A percentile compares a stretch with the other conserved stretches of the same genome.
Evolutionary conservation across 176 grass and related monocot genomes (phyloP).

Genomic region (Carex littledalei): DNA sequence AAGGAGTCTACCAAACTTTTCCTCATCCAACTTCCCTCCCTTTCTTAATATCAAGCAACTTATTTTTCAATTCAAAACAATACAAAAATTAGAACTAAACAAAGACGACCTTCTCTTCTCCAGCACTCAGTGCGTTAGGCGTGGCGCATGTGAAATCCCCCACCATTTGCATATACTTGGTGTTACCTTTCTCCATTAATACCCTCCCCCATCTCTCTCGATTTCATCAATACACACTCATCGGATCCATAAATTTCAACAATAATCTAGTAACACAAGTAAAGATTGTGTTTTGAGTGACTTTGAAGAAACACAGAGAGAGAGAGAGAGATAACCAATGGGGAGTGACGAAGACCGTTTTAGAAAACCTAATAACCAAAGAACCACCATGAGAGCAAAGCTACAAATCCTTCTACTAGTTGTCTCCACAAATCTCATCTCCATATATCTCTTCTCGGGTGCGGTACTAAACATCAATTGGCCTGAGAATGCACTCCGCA

Average conservation of each 20-base stretch:
- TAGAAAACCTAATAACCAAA: conserved; percentile 1
- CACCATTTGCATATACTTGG: neutral
- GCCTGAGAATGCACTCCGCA: conserved; percentile 45
- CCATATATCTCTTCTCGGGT: conserved; percentile 75
- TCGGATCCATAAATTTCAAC: conserved; percentile 13
- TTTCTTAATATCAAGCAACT: conserved; percentile 2
- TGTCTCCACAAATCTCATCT: conserved; percentile 60
- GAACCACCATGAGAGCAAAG: conserved; percentile 29
- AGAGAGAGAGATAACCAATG: neutral
- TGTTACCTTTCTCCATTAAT: conserved; percentile 10
- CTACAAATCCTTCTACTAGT: conserved; percentile 56
- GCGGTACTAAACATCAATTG: conserved; percentile 40
- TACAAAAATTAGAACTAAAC: conserved; percentile 4
- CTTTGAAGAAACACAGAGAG: neutral
- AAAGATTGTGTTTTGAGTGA: neutral
- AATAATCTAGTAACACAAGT: neutral
- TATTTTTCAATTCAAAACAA: neutral
- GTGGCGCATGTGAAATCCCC: neutral
- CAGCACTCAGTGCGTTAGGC: conserved; percentile 19
- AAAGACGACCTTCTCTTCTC: neutral
- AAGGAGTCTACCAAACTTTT: neutral
- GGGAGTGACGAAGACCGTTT: conserved; percentile 3
- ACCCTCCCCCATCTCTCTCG: neutral
- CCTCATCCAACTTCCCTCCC: neutral
- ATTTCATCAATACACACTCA: neutral